Evolutionary conservation across 345 rosid species (phyloP), one percentile per base, ranked within the genome.

Genomic region (Arabis hirsuta): DNA sequence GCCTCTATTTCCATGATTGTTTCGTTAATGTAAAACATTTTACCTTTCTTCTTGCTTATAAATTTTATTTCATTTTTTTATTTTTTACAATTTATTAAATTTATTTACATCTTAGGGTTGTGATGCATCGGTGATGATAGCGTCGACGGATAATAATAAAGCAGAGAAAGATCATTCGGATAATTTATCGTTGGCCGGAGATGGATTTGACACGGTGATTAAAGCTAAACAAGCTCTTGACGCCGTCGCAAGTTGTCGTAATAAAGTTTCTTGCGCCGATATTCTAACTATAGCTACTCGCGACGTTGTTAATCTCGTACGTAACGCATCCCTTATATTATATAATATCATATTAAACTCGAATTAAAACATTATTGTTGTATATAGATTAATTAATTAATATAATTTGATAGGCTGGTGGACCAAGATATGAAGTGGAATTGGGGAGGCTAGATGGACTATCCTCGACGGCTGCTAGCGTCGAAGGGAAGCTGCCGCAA

Each of bases 1-100:
- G 97, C 34, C 89, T 90, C 78, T 88, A 84, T 75, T 87, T 90
- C 84, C 97, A 90, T 9, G 95, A 90, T 41, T 90, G 97, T 76
- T 84, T 90, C 45, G 95, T 90, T 52, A 81, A 87, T 73, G 96
- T 84, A 73, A 39, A 50, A 32, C 32, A 34, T 67, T 10, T 46
- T 38, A 5, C 6, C 1, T 47, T 2, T 31, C 20, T 19, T 36
- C 45, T 31, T 53, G 32, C 55, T 32, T 44, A 36, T 36, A 0
- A 48, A 10, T 3, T 5, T 24, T 16, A 34, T 11, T 62, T 65
- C 2, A 32, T 31, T 5, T 4, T 4, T 16, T 16, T 16, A 16
- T 41, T 32, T 1, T 2, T 14, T 51, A n/a, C 62, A 54, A 39
- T 16, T 24, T 20, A n/a, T 50, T 26, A 19, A 2, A 55, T 12